Evolutionary conservation across 2,329 filamentous ascomycete species (phyloP), one percentile per base, ranked within the genome.

Genomic region (Colletotrichum costaricense): DNA sequence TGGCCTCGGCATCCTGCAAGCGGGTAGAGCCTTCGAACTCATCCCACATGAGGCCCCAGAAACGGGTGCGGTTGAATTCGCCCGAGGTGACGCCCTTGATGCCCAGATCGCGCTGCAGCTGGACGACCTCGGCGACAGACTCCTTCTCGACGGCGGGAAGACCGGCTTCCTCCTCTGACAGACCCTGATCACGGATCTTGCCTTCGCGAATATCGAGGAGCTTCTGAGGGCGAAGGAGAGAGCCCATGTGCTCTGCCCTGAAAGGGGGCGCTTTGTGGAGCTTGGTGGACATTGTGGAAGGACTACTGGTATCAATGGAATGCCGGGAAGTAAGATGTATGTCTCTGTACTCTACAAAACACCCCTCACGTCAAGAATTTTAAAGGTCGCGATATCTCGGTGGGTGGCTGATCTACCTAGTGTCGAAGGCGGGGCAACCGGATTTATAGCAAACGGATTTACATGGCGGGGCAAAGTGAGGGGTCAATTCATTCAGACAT

Each of bases 171-270:
- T 88, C 84, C 63, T 71, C 68, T 12, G 72, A 74, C 38, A 74
- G 33, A 35, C 72, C 72, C 85, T 79, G 89, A 67, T 90, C 88
- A 75, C 92, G 90, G 73, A 91, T 88, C 63, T 80, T 70, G 14
- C 72, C 79, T 74, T 89, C 88, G 76, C 93, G 91, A 74, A 88
- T 89, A 64, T 90, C 85, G 46, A 93, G 72, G 22, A 74, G 72
- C 63, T 66, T 68, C 73, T 92, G 84, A 7, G 93, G 93, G n/a
- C 93, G 91, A 56, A 94, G 88, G 38, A 95, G 86, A 16, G 92
- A 94, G 77, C 93, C 93, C 77, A 94, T 86, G 78, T 95, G 93
- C 86, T 95, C 93, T 63, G 93, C 93, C 78, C 93, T 88, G 86
- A 94, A 94, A 38, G 93, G 93, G 24, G 84, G 84, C 16, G 79